These are phyloP conservation scores for Suillus americanus DNA, from an alignment of 768 basidiomycete genomes.

Conservation along the genomic window DNA sequence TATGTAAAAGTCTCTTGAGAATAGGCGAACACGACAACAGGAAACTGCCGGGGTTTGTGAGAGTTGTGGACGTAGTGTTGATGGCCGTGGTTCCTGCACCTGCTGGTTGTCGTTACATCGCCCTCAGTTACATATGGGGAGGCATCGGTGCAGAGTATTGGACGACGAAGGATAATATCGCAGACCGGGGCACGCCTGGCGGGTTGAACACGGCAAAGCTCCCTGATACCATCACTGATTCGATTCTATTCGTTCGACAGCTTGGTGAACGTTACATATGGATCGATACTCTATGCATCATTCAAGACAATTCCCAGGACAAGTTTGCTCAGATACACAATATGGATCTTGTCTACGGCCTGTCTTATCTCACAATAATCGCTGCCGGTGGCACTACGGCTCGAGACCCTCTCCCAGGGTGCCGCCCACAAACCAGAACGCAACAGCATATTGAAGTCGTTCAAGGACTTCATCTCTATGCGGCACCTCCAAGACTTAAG, in stretches of 20 bases:
- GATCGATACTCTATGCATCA: conserved; percentile 26
- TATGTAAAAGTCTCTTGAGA: background rate
- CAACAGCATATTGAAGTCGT: conserved; percentile 19
- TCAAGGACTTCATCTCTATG: conserved; percentile 20
- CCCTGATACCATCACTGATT: conserved; percentile 24
- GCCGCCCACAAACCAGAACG: conserved; percentile 11
- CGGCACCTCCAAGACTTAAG: conserved; percentile 16
- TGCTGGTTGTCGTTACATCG: conserved; percentile 20
- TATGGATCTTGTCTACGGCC: conserved; percentile 23
- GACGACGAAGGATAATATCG: conserved; percentile 5
- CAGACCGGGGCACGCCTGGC: background rate
- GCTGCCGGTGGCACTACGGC: conserved; percentile 17
- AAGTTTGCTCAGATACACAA: conserved; percentile 16
- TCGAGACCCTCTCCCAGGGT: conserved; percentile 14
- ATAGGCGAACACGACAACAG: background rate
- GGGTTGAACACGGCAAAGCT: conserved; percentile 9
- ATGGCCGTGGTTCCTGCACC: conserved; percentile 14
- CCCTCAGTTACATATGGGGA: conserved; percentile 27
- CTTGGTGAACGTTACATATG: conserved; percentile 26
- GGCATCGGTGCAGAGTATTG: conserved; percentile 5
- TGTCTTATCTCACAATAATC: conserved; percentile 19
- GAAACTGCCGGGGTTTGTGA: conserved; percentile 5
- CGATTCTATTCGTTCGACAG: conserved; percentile 17
- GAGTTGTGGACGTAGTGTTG: conserved; percentile 5
- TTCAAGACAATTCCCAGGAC: conserved; percentile 19